Base-by-base conservation (phyloP, 352 stramenopile species). In the Globisporangium irregulare region DNA sequence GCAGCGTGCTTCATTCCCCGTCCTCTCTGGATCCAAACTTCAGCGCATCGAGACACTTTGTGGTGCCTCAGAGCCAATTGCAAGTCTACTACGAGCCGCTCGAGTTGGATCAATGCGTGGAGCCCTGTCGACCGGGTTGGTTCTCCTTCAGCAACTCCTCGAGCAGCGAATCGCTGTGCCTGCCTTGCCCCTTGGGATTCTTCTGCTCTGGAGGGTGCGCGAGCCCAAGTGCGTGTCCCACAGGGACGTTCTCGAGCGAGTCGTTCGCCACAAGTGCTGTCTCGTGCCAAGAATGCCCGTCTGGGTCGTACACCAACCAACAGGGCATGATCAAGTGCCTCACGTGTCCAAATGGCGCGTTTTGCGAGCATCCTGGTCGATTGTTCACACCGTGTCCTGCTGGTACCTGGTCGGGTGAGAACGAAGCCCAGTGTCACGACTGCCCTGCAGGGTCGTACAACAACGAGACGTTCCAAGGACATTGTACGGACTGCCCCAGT, bases 51-150 rank as follows among this genome's bases (percentile, higher is more conserved):
- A 66, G 72, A 14, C 61, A 69, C 51, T 27, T 59, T 6, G 64
- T 84, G 60, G 71, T 80, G 22, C 79, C 82, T 0, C 79, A 87
- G 56, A 76, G 77, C 29, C 34, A 76, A 38, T 48, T 91, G 1
- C 43, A 74, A 9, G 81, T 90, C 10, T 90, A 89, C 63, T 89
- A 78, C 36, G 81, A 89, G 57, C 78, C 83, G 20, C 57, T 87
- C 12, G 50, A 72, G 14, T 71, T 81, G 69, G 61, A 83, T 20
- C 63, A 79, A 7, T 90, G 83, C 43, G 38, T 78, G 8, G 64
- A 84, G 14, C 78, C 81, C 25, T 91, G 82, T 64, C 77, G 79
- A 9, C 48, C 70, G 5, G 80, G 82, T 22, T 88, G 78, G 79
- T 91, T 86, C n/a, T 66, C 80, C 6, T 53, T 82, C 1, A 46